A percentile compares a stretch with the other conserved stretches of the same genome.
These are phyloP conservation scores for Chaetomiaceae sp. DNA, from an alignment of 2,329 filamentous ascomycete genomes.

Conservation along the genomic window DNA sequence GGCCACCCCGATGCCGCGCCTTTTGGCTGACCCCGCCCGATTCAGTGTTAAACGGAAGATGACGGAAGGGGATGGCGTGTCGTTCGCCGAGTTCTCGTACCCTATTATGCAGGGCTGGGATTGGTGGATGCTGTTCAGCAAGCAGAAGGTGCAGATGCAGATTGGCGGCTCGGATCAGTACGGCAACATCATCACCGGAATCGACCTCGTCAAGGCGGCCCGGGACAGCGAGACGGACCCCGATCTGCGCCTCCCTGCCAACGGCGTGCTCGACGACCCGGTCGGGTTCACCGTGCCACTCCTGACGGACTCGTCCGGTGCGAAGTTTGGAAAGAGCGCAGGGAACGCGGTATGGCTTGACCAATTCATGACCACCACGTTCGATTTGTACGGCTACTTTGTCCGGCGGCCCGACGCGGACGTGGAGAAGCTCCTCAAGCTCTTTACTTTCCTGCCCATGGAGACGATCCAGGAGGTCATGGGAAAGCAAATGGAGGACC, in stretches of 20 bases:
- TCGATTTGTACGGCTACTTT: constrained; percentile 90
- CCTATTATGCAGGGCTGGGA: constrained; percentile 94
- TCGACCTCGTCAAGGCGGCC: constrained; percentile 77
- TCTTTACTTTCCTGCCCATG: constrained; percentile 84
- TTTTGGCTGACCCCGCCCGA: constrained; percentile 18
- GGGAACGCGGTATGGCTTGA: constrained; percentile 96
- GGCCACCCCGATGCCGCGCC: not conserved
- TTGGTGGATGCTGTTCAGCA: constrained; percentile 80
- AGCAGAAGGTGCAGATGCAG: constrained; percentile 70
- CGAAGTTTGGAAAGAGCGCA: constrained; percentile 91
- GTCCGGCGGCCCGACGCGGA: constrained; percentile 76
- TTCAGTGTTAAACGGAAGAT: constrained; percentile 73
- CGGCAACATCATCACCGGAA: constrained; percentile 89
- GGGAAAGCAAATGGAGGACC: constrained; percentile 61
- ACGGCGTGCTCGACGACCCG: constrained; percentile 50
- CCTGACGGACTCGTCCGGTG: constrained; percentile 76
- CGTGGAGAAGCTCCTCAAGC: constrained; percentile 74
- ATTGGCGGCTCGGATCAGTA: constrained; percentile 95
- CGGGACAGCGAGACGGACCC: constrained; percentile 53
- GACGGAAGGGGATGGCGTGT: constrained; percentile 85
- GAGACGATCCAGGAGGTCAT: constrained; percentile 64
- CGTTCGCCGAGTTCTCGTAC: constrained; percentile 88
- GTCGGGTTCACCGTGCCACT: constrained; percentile 89
- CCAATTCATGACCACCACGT: constrained; percentile 69
- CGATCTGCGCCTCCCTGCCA: constrained; percentile 34